Base-by-base conservation (phyloP, 768 basidiomycete genomes). In the Galerina sulciceps region DNA sequence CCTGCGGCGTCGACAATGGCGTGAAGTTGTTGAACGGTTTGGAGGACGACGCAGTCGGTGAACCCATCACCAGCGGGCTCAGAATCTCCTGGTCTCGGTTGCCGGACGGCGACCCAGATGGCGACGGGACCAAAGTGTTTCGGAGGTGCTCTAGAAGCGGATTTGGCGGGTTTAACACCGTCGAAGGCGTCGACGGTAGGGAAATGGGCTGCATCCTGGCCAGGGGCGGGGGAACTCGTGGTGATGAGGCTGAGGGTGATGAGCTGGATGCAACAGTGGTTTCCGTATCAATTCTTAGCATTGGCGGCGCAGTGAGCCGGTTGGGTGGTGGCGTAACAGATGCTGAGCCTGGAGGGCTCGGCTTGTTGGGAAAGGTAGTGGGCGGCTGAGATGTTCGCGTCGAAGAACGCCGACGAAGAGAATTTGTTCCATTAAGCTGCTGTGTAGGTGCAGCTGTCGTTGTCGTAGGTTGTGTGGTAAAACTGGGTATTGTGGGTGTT, bases 121-220 rank as follows among this genome's bases (percentile, higher is more conserved):
- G 49, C 67, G 55, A 53, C 2, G 60, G 59, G 66, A 61, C 67
- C 61, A 71, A 47, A 37, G 59, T 60, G 52, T 61, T 64, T 38
- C 75, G 73, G 18, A 79, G 57, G 55, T 75, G 72, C 11, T 66
- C 70, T 2, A 75, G 59, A 1, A 76, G 64, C 11, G 74, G 72
- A 47, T 74, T 77, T 14, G 67, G 65, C 10, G 70, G 73, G 46
- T 65, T 63, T 55, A 60, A 56, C 17, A 55, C 59, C 9, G 71
- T 64, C 17, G 75, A 76, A 4, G 83, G 81, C 1, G 82, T 83
- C 0, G 77, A 69, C 5, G 81, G 82, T 2, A 83, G 71, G 6
- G 83, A 79, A 36, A 85, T 79, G 6, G 78, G 80, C 54, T 75
- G 73, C 6, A 69, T 69, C 61, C 70, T 77, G 6, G 70, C 63